Percentiles rank a stretch among this genome's conserved stretches.
phyloP scores from a whole-genome alignment of 179 eudicot species.

The Camellia oleifera region DNA sequence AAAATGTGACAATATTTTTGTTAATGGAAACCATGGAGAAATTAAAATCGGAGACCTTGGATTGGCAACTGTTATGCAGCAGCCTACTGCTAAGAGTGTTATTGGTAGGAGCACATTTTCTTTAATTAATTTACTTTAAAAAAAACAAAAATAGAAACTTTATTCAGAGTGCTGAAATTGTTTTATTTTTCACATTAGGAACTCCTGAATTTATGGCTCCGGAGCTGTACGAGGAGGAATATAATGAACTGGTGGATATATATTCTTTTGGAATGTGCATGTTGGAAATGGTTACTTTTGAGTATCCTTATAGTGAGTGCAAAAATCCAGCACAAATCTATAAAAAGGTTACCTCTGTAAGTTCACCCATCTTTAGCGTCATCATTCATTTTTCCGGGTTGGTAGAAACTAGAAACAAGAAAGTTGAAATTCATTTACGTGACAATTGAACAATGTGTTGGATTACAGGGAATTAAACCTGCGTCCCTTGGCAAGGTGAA shows the following conservation, averaged over 20 bases:
- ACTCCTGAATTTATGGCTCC: constrained; percentile 96
- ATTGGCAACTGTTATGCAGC: constrained; percentile 72
- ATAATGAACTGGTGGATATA: constrained; percentile 76
- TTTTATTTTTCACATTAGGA: constrained; percentile 28
- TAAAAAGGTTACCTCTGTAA: constrained; percentile 70
- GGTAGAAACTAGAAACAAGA: neutral
- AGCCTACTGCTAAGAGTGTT: constrained; percentile 70
- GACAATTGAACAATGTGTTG: neutral
- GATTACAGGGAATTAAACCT: constrained; percentile 71
- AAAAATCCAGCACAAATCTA: constrained; percentile 80
- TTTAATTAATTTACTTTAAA: neutral
- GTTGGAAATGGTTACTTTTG: constrained; percentile 79
- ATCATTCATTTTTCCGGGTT: neutral
- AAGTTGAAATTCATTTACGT: neutral
- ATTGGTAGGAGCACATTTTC: constrained; percentile 38
- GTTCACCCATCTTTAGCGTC: constrained; percentile 19
- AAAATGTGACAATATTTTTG: constrained; percentile 84
- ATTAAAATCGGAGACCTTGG: constrained; percentile 85
- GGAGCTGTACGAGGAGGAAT: constrained; percentile 81
- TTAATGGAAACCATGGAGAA: constrained; percentile 80
- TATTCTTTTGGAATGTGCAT: constrained; percentile 92
- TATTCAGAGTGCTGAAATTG: neutral
- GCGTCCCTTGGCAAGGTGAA: constrained; percentile 64
- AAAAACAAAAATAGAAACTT: neutral
- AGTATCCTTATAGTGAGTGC: constrained; percentile 82